A percentile compares a stretch with the other conserved stretches of the same genome.
These are phyloP conservation scores for Leucocoprinus leucothites DNA, from an alignment of 768 basidiomycete genomes.

Conservation along the genomic window DNA sequence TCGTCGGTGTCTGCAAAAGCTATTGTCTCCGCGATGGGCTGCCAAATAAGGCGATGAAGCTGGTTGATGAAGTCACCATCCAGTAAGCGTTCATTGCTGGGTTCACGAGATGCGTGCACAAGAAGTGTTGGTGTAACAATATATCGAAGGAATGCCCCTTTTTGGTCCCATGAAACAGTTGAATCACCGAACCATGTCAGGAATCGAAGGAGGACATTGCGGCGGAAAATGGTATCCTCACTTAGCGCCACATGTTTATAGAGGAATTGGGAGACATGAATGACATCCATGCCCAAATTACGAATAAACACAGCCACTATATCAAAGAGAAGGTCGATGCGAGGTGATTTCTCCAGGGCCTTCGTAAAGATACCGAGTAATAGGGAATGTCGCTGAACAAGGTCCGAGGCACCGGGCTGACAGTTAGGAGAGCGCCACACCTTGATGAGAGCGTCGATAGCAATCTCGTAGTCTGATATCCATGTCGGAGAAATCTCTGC, in stretches of 20 bases:
- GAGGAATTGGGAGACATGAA: slow-evolving; percentile 78
- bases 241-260: slow-evolving; percentile 81
- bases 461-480: slow-evolving; percentile 64
- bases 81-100: slow-evolving; percentile 57
- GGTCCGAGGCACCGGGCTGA: slow-evolving; percentile 44
- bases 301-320: slow-evolving; percentile 79
- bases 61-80: slow-evolving; percentile 68
- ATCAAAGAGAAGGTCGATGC: slow-evolving; percentile 88
- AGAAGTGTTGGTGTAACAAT: slow-evolving; percentile 86
- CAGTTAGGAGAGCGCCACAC: slow-evolving; percentile 65
- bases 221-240: slow-evolving; percentile 63
- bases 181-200: slow-evolving; percentile 77
- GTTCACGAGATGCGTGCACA: slow-evolving; percentile 61
- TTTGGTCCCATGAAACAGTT: slow-evolving; percentile 66
- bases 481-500: slow-evolving; percentile 63
- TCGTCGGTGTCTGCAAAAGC: slow-evolving; percentile 68
- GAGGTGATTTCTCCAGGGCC: slow-evolving; percentile 63
- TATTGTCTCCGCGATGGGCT: slow-evolving; percentile 58
- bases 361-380: slow-evolving; percentile 78
- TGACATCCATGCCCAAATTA: slow-evolving; percentile 77
- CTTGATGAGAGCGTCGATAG: slow-evolving; percentile 66
- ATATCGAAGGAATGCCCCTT: slow-evolving; percentile 75
- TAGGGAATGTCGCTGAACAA: slow-evolving; percentile 57
- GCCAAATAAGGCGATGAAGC: slow-evolving; percentile 78
- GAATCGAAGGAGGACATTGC: slow-evolving; percentile 84